Conservation (phyloP, 306 rosid genomes). For the Gastrolobium bilobum region DNA sequence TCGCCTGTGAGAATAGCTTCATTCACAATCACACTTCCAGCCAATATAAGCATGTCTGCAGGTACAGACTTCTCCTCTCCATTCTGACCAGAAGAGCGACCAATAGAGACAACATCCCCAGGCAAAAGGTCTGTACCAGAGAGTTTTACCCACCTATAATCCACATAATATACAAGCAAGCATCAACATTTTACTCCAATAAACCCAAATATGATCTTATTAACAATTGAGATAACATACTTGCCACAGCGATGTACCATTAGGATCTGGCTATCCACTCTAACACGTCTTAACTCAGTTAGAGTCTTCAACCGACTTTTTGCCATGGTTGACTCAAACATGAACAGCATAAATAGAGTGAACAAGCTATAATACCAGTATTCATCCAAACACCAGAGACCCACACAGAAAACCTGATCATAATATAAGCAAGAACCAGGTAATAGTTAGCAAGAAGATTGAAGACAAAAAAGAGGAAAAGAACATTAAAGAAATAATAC, state of each 20-base stretch:
- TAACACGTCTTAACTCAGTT: conserved; percentile 95
- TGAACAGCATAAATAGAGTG: conserved; percentile 92
- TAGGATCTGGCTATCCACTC: conserved; percentile 91
- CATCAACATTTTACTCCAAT: conserved; percentile 32
- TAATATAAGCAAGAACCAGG: conserved; percentile 33
- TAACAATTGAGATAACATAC: conserved; percentile 63
- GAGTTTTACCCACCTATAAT: conserved; percentile 87
- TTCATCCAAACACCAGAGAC: conserved; percentile 99
- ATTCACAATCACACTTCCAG: conserved; percentile 95
- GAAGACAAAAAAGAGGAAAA: conserved; percentile 20
- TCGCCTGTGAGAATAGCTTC: conserved; percentile 99
- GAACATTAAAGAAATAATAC: conserved; percentile 52
- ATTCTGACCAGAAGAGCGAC: conserved; percentile 83
- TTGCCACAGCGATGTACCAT: conserved; percentile 98
- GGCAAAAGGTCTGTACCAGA: conserved; percentile 96
- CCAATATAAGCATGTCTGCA: conserved; percentile 97
- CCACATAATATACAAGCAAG: conserved; percentile 41
- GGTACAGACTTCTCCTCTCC: conserved; percentile 99
- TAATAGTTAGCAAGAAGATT: conserved; percentile 41
- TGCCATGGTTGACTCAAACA: conserved; percentile 99
- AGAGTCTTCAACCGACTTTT: conserved; percentile 95
- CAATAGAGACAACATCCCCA: conserved; percentile 96
- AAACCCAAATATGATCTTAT: conserved; percentile 37
- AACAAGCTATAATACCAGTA: conserved; percentile 99
- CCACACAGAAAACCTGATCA: conserved; percentile 95